Base-by-base conservation (phyloP, 352 stramenopile genomes). In the Phytophthora europaea region DNA sequence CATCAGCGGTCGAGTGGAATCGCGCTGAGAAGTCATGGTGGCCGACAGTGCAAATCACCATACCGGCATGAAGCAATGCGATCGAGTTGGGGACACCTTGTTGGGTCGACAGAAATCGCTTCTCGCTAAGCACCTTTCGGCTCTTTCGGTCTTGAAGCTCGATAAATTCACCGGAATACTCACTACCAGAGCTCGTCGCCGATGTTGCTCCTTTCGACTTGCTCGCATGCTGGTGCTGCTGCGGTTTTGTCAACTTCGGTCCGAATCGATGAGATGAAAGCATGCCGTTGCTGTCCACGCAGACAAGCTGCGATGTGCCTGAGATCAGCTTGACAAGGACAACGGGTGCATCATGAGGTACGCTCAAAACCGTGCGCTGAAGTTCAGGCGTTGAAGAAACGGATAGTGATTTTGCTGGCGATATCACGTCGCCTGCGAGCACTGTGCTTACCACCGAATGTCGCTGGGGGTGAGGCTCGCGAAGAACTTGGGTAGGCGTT, bases 401-500 rank as follows among this genome's bases (percentile, higher is more conserved):
- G 34, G 57, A 56, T 9, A 23, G 38, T 23, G 51, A 5, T n/a
- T 65, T 73, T 43, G 55, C 50, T 34, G 26, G 45, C 5, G 52
- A 28, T 33, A 43, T 15, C 2, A 16, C 9, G 12, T 15, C 50
- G 47, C 47, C 31, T 53, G 57, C 8, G 3, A 51, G 18, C 52
- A 70, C 40, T 18, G 50, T 47, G 34, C 45, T 65, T 64, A 18
- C 28, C 18, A 83, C 43, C n/a, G 61, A 50, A 13, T 79, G 62
- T 23, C 92, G 88, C 8, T 77, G 63, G 3, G 89, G 89, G 61
- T 98, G 94, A 34, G 89, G 79, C 23, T 96, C 88, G 10, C 86
- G 91, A 65, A 99, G 93, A 31, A 99, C 83, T 89, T 99, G 98
- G 57, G 91, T 97, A 15, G 98, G 98, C 4, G 97, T 99, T 80